Evolutionary conservation across 768 basidiomycete genomes (phyloP), one percentile per base, ranked within the genome.

Genomic region (Strobilomyces confusus): DNA sequence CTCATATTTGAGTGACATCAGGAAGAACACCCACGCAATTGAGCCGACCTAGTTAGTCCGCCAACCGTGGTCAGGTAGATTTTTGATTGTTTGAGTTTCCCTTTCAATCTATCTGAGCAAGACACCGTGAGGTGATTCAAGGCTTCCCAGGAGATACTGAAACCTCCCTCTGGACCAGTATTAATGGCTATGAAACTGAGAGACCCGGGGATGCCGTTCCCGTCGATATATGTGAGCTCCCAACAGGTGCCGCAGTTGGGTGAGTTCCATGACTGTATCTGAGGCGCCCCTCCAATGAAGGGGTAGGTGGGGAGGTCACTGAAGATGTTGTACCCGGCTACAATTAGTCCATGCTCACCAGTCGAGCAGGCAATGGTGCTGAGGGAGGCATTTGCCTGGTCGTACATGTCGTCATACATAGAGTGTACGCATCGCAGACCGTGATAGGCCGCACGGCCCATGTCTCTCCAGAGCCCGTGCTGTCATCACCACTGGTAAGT

Each of bases 171-270:
- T 4, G 26, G 26, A 43, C 75, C 69, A 4, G 15, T 17, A 58
- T 87, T 83, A 25, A 87, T 69, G 2, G 78, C 84, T 1, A 79
- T 65, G 12, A 85, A 63, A 38, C 73, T 76, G 64, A 83, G 72
- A 48, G 63, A 75, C 51, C 55, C 74, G 22, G 60, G 61, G 2
- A 51, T 58, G 5, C 72, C 72, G 8, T 57, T 43, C 6, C 49
- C 4, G 49, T 54, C 13, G 37, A 72, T 72, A 66, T 76, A 84
- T 9, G 78, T 76, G 57, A 86, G 63, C 52, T 73, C 50, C 82
- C 82, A 87, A 68, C 86, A 87, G 20, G 76, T 75, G 1, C 82
- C 83, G 59, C 84, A 87, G 40, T 72, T 68, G 3, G 65, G 56
- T 1, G 81, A 84, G 63, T 81, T 74, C 68, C 20, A 4, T 7